Conservation (phyloP, 371 early-diverging fungal species). For the Apophysomyces elegans region DNA sequence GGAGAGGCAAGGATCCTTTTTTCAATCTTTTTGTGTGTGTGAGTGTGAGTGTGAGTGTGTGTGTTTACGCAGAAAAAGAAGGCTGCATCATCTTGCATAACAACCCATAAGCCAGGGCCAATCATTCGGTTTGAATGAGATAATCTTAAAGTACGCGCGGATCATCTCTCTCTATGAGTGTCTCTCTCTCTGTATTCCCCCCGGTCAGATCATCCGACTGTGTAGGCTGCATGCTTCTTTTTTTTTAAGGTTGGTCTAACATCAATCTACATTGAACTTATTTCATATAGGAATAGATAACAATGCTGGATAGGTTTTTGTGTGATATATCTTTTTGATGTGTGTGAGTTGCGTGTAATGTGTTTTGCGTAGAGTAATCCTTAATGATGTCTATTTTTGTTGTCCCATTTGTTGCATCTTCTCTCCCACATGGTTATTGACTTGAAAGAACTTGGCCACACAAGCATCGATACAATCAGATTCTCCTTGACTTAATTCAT, state of each 20-base stretch:
- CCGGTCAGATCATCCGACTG: slow-evolving; percentile 10
- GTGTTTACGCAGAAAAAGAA: slow-evolving; percentile 7
- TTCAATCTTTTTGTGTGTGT: neutral
- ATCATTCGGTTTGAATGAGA: slow-evolving; percentile 2
- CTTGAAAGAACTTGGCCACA: slow-evolving; percentile 83
- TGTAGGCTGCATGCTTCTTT: slow-evolving; percentile 3
- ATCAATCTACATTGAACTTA: no score
- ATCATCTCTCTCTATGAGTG: neutral
- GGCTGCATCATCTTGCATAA: slow-evolving; percentile 24
- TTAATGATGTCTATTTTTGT: slow-evolving; percentile 16
- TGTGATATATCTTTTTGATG: no score
- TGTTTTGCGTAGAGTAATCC: no score
- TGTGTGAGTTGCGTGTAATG: no score
- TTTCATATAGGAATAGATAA: no score
- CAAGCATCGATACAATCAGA: slow-evolving; percentile 91
- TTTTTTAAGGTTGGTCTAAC: no score
- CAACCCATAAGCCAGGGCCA: slow-evolving; percentile 15
- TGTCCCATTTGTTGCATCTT: slow-evolving; percentile 61
- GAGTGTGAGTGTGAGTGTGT: neutral
- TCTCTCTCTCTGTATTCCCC: neutral
- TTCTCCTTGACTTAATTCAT: slow-evolving; percentile 89
- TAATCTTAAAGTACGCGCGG: slow-evolving; percentile 6
- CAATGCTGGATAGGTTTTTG: no score
- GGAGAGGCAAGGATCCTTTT: neutral
- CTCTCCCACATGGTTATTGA: slow-evolving; percentile 74